Evolutionary conservation across 257 asterid species (phyloP).

Genomic region (Mitragyna speciosa): DNA sequence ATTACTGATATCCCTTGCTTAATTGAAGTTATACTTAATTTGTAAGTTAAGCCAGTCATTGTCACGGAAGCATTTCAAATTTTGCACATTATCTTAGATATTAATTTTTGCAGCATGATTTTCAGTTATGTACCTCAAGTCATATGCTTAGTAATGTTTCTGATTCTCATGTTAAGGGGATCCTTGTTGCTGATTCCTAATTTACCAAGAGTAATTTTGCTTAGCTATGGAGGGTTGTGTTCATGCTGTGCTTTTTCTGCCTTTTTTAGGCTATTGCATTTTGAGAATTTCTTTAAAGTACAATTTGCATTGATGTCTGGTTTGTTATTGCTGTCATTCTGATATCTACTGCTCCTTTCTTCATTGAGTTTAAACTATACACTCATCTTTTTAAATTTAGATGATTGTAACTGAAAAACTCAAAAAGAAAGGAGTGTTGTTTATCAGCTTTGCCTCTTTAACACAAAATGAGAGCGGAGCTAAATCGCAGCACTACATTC

Average conservation of each 20-base stretch:
- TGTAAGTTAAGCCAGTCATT: not conserved
- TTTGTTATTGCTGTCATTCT: too few species aligned
- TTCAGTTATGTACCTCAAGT: not conserved
- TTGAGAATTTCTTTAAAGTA: not conserved
- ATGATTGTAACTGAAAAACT: not conserved
- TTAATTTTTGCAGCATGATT: too few species aligned
- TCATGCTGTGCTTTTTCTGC: not conserved
- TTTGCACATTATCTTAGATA: not conserved
- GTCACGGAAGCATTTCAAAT: not conserved
- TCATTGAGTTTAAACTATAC: not conserved
- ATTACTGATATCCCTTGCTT: not conserved
- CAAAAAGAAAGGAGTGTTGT: not conserved
- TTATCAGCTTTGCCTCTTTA: constrained; percentile 3
- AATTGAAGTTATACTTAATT: not conserved
- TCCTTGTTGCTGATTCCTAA: not conserved
- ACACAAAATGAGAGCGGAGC: not conserved
- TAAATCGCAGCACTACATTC: not conserved
- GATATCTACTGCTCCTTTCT: too few species aligned
- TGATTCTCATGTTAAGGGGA: not conserved
- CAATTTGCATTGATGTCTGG: too few species aligned
- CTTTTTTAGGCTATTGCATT: not conserved
- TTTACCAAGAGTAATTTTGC: too few species aligned
- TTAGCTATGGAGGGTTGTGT: too few species aligned
- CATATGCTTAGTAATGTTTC: not conserved
- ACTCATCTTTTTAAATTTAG: not conserved